phyloP scores from a whole-genome alignment of 225 moss, liverwort and hornwort species.

The Rhytidiadelphus loreus region DNA sequence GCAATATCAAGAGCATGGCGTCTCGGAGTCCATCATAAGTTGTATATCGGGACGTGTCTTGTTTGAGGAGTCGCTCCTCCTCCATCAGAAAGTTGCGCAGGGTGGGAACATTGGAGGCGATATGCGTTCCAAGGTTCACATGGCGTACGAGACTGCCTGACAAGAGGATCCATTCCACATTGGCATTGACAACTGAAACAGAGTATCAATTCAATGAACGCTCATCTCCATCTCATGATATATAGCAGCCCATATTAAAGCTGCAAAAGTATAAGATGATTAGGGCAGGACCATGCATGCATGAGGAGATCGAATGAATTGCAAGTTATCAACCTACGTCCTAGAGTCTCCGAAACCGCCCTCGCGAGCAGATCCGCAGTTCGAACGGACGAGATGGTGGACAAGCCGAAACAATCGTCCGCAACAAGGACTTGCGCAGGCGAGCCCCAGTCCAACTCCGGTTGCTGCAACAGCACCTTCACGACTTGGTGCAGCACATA shows the following conservation, averaged over 20 bases:
- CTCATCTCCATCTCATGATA: not conserved
- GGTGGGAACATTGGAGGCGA: constrained; percentile 63
- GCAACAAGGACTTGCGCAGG: constrained; percentile 66
- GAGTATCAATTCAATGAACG: not conserved
- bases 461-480: constrained; percentile 55
- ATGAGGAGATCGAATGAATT: not conserved
- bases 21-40: constrained; percentile 59
- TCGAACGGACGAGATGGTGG: constrained; percentile 59
- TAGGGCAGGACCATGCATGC: not conserved
- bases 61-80: constrained; percentile 46
- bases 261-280: not conserved
- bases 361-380: constrained; percentile 65
- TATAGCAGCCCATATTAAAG: not conserved
- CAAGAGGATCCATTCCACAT: constrained; percentile 17
- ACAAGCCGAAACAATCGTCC: constrained; percentile 72
- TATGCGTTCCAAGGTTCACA: constrained; percentile 64
- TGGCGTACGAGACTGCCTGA: constrained; percentile 74
- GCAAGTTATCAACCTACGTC: constrained; percentile 54
- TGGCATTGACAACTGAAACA: not conserved
- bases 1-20: constrained; percentile 74
- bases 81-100: constrained; percentile 61
- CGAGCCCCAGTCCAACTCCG: constrained; percentile 42
- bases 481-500: constrained; percentile 52
- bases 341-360: constrained; percentile 60
- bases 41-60: constrained; percentile 34